Base-by-base conservation (phyloP, 2,329 filamentous ascomycete genomes). In the Aspergillus unguis region DNA sequence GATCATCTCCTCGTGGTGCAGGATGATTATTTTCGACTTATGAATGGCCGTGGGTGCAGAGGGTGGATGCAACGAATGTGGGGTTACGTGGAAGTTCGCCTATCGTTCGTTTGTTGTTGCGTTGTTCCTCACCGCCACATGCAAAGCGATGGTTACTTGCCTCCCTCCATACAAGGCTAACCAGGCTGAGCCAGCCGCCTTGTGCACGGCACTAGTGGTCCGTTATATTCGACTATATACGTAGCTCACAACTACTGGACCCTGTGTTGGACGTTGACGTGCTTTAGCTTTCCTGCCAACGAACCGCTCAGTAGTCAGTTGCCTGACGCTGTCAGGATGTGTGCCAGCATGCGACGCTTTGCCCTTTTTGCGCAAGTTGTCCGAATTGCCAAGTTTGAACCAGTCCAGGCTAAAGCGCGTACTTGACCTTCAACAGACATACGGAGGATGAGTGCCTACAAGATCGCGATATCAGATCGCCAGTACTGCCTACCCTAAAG, bases 51-150 rank as follows among this genome's bases (percentile, higher is more conserved):
- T 35, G 27, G 36, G 41, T 43, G 47, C 40, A 47, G 43, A 54
- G 9, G 45, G 49, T 48, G 54, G 53, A 53, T 57, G 57, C 54
- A 53, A 46, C 33, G 44, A 53, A 57, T 61, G 60, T 62, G 60
- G 60, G 60, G 60, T 62, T 61, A 48, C 47, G 45, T 58, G 46
- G 43, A 55, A 57, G 57, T 59, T 62, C 57, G 54, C 57, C 60
- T 62, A 53, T 59, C 44, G 50, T 53, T 51, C 55, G 48, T 58
- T 60, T 57, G 56, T 38, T 58, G 37, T 50, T 50, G 49, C 53
- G 28, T 44, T 26, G 35, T 55, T 50, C 46, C 55, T 62, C 60
- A 62, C 60, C 60, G 60, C 60, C 60, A 62, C 57, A 57, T 61
- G 53, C 50, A 57, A 32, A 41, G 45, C 35, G 43, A 52, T 48